These are phyloP conservation scores for Cryptosporidium canis DNA, from an alignment of 169 alveolate genomes.

Conservation along the genomic window DNA sequence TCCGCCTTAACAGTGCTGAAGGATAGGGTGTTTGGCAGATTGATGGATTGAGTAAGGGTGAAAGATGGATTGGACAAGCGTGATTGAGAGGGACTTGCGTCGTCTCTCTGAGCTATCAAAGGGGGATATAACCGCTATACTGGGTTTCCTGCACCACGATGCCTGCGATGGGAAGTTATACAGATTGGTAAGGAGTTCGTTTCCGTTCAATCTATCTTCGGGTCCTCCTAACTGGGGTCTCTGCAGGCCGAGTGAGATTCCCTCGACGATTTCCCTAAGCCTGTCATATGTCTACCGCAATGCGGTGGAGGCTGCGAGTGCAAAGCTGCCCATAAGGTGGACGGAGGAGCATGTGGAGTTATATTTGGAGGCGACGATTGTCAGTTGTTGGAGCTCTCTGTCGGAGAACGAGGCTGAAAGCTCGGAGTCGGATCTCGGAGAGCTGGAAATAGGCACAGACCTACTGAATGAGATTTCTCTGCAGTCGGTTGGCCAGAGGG, in stretches of 20 bases:
- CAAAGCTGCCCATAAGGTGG: slow-evolving; percentile 40
- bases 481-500: slow-evolving; percentile 58
- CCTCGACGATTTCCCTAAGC: slow-evolving; percentile 65
- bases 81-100: slow-evolving; percentile 69
- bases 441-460: slow-evolving; percentile 60
- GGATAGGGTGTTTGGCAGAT: background rate
- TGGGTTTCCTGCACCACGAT: slow-evolving; percentile 62
- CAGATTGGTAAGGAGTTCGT: slow-evolving; percentile 68
- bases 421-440: slow-evolving; percentile 38
- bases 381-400: slow-evolving; percentile 70
- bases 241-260: slow-evolving; percentile 59
- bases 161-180: slow-evolving; percentile 71
- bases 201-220: slow-evolving; percentile 65
- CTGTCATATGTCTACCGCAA: slow-evolving; percentile 60
- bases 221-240: slow-evolving; percentile 73
- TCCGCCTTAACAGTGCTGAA: background rate
- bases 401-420: slow-evolving; percentile 26
- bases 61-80: slow-evolving; percentile 68
- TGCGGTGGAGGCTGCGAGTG: slow-evolving; percentile 66
- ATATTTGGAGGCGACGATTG: slow-evolving; percentile 64
- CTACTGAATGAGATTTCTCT: slow-evolving; percentile 53
- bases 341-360: slow-evolving; percentile 70
- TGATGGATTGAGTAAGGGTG: background rate
- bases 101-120: slow-evolving; percentile 69
- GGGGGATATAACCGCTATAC: slow-evolving; percentile 59